Base-by-base conservation (phyloP, 2,329 filamentous ascomycete genomes). In the Acrocalymma vagum region DNA sequence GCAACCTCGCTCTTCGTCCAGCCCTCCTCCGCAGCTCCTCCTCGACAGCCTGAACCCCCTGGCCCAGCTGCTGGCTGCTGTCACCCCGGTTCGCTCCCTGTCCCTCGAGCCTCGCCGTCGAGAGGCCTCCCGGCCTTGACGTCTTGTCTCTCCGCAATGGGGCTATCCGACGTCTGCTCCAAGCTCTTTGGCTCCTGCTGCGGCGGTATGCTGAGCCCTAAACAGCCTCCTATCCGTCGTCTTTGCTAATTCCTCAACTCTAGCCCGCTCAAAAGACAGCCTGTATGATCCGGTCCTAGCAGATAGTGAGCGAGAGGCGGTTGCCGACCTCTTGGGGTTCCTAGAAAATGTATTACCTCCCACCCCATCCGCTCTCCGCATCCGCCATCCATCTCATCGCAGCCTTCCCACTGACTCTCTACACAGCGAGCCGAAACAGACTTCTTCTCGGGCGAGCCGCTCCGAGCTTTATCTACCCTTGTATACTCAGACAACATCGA, bases 401-500 rank as follows among this genome's bases (percentile, higher is more conserved):
- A 20, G 28, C 42, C 20, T 29, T 3, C 16, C 34, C 24, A 20
- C 77, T 65, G 74, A 67, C 62, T 24, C 18, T 31, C 29, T 22
- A n/a, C n/a, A 27, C 70, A 96, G 94, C 87, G 94, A 67, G 88
- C 86, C 67, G 94, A 99, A 72, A 97, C 92, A 62, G 93, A 99
- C 72, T 99, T 99, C 83, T 99, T 99, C 75, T 87, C 89, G 24
- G 94, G 94, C 72, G 92, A 96, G 66, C 94, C 94, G 29, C 84
- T 99, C 42, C 88, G 88, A 72, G 93, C 94, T 29, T 78, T 99
- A 42, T 96, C 90, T 73, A 99, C 93, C 9, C 82, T 99, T 17
- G 94, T 99, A 42, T 99, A 96, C 71, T 99, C 94, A 42, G 92
- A 97, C 72, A 99, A 99, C 75, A 92, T 99, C 69, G 94, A 99